These are phyloP conservation scores for Zhuliangozyma blackwelliae DNA, from an alignment of 1,139 yeast species.

Conservation along the genomic window DNA sequence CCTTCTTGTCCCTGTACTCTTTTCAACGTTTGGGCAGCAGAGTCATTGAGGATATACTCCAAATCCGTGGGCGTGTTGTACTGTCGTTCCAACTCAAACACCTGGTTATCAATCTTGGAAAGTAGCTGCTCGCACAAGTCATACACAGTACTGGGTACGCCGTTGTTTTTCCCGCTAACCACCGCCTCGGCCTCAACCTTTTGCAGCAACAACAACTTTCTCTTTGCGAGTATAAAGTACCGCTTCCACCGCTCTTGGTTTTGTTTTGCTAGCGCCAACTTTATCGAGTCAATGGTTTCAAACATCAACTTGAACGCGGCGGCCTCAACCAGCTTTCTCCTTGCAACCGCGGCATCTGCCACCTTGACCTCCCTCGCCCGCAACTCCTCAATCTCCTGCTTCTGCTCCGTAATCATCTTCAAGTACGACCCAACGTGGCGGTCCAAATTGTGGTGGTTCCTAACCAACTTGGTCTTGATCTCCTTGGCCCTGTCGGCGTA, in stretches of 20 bases:
- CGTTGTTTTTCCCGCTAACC: constrained; percentile 4
- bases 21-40: constrained; percentile 38
- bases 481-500: constrained; percentile 91
- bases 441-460: constrained; percentile 75
- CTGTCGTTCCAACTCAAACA: constrained; percentile 46
- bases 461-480: constrained; percentile 72
- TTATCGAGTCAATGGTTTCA: constrained; percentile 37
- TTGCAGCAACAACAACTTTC: constrained; percentile 49
- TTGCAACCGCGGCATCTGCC: constrained; percentile 30
- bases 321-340: constrained; percentile 25
- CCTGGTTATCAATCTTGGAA: constrained; percentile 34
- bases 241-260: constrained; percentile 44
- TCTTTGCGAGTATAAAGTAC: constrained; percentile 52
- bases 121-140: constrained; percentile 23
- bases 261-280: constrained; percentile 35
- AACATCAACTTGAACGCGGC: constrained; percentile 35
- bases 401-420: constrained; percentile 81
- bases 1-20: constrained; percentile 48
- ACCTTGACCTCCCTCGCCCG: constrained; percentile 49
- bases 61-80: constrained; percentile 49
- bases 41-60: constrained; percentile 43
- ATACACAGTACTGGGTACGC: constrained; percentile 4
- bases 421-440: constrained; percentile 86
- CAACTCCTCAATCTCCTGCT: constrained; percentile 69
- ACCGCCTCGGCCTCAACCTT: constrained; percentile 33